Percentiles rank a stretch among this genome's conserved stretches.
These are phyloP conservation scores for Nakazawaea laoshanensis DNA, from an alignment of 805 yeast genomes.

Conservation along the genomic window DNA sequence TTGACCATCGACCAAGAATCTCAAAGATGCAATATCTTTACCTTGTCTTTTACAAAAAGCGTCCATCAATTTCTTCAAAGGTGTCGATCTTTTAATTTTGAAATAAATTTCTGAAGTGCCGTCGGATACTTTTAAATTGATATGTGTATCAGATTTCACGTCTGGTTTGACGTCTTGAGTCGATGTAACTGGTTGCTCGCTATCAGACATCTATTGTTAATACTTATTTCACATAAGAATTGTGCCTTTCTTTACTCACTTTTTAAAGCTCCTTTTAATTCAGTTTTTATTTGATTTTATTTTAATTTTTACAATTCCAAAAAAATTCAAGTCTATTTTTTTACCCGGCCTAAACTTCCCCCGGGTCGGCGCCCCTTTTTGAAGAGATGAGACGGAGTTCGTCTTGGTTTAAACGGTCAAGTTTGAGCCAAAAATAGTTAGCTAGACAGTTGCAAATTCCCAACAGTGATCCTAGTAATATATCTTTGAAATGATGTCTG, in stretches of 20 bases:
- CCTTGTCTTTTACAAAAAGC: conserved; percentile 98
- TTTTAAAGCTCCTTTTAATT: too few species aligned
- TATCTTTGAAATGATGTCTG: conserved; percentile 84
- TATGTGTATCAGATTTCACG: conserved; percentile 54
- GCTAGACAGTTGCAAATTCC: conserved; percentile 46
- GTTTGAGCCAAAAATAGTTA: conserved; percentile 16
- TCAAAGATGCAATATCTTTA: conserved; percentile 68
- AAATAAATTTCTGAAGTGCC: conserved; percentile 90
- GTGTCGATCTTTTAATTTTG: conserved; percentile 90
- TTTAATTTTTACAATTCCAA: too few species aligned
- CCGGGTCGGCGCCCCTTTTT: too few species aligned
- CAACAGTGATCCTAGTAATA: conserved; percentile 56
- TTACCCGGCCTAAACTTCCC: too few species aligned
- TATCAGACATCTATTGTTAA: conserved; percentile 21
- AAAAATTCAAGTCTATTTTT: too few species aligned
- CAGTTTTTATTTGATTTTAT: too few species aligned
- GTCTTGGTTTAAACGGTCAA: too few species aligned
- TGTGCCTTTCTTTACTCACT: not conserved
- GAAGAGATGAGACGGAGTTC: too few species aligned
- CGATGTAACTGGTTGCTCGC: conserved; percentile 23
- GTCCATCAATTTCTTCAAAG: conserved; percentile 90
- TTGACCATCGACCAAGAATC: conserved; percentile 91
- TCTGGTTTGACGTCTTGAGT: conserved; percentile 50
- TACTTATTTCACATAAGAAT: not conserved
- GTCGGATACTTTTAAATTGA: conserved; percentile 90